These are phyloP conservation scores for Phaeosphaeria sp. DNA, from an alignment of 2,329 filamentous ascomycete genomes.

Conservation along the genomic window DNA sequence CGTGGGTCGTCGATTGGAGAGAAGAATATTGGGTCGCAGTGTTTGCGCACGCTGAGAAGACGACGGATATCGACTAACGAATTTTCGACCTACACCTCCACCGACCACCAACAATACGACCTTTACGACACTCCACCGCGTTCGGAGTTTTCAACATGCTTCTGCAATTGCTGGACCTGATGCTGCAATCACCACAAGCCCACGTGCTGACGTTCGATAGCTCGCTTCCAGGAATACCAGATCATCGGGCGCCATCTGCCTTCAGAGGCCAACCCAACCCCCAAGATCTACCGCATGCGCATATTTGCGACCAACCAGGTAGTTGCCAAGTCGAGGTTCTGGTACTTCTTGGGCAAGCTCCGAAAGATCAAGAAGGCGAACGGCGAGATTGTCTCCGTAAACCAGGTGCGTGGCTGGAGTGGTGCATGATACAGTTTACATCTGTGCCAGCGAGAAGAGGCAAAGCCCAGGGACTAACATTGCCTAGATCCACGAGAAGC, in stretches of 20 bases:
- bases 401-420: conserved; percentile 72
- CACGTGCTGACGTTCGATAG: conserved; percentile 60
- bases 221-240: conserved; percentile 99
- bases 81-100: not conserved
- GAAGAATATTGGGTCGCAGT: not conserved
- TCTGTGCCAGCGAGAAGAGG: not conserved
- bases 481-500: conserved; percentile 92
- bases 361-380: conserved; percentile 99
- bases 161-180: conserved; percentile 40
- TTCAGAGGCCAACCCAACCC: conserved; percentile 94
- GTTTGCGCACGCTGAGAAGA: not conserved
- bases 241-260: conserved; percentile 99
- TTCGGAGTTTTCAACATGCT: not conserved
- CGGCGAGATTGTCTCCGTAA: conserved; percentile 97
- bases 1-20: not conserved
- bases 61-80: not conserved
- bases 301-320: conserved; percentile 98
- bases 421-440: not conserved
- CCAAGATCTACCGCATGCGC: conserved; percentile 99
- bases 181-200: conserved; percentile 7
- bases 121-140: not conserved
- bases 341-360: conserved; percentile 99
- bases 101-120: not conserved
- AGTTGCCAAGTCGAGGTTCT: conserved; percentile 99
- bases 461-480: conserved; percentile 17